Percentiles rank a stretch among this genome's conserved stretches.
phyloP scores from a whole-genome alignment of 1,284 basidiomycete species.

The Cryptococcus sp. region DNA sequence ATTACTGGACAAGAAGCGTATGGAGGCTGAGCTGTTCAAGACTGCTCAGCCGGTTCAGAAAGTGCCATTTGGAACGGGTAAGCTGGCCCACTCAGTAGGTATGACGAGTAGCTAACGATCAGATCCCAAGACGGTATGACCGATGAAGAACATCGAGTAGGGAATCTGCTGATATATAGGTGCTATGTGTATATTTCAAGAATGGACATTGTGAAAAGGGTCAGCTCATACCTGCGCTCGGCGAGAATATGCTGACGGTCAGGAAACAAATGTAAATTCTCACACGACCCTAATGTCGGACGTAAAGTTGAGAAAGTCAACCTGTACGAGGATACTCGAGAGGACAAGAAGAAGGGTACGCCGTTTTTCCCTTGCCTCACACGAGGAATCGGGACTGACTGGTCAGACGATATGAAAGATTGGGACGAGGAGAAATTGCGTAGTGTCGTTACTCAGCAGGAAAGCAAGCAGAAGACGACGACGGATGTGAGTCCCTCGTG shows the following conservation, averaged over 20 bases:
- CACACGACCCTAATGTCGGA: conserved; percentile 82
- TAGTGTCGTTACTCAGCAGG: conserved; percentile 80
- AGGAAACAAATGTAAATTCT: conserved; percentile 87
- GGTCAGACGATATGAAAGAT: conserved; percentile 66
- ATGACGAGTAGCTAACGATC: conserved; percentile 6
- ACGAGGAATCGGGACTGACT: conserved; percentile 4
- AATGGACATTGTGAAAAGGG: conserved; percentile 83
- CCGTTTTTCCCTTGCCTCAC: conserved; percentile 9
- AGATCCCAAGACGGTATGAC: conserved; percentile 74
- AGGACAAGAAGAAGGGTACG: conserved; percentile 65
- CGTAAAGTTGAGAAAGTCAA: conserved; percentile 96
- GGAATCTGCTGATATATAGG: conserved; percentile 16
- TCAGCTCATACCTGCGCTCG: conserved; percentile 17
- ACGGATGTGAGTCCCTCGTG: conserved; percentile 86
- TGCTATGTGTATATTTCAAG: conserved; percentile 85
- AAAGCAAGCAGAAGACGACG: conserved; percentile 83
- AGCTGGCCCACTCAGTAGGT: conserved; percentile 9
- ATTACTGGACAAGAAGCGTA: conserved; percentile 75
- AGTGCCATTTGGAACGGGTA: conserved; percentile 82
- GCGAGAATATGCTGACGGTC: neutral
- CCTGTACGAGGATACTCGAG: conserved; percentile 83
- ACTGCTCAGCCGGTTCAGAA: conserved; percentile 66
- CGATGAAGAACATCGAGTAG: neutral
- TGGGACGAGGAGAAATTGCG: conserved; percentile 91
- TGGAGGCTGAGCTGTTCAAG: conserved; percentile 70